phyloP scores from a whole-genome alignment of 106 monocot species.

The Dendrobium officinale region DNA sequence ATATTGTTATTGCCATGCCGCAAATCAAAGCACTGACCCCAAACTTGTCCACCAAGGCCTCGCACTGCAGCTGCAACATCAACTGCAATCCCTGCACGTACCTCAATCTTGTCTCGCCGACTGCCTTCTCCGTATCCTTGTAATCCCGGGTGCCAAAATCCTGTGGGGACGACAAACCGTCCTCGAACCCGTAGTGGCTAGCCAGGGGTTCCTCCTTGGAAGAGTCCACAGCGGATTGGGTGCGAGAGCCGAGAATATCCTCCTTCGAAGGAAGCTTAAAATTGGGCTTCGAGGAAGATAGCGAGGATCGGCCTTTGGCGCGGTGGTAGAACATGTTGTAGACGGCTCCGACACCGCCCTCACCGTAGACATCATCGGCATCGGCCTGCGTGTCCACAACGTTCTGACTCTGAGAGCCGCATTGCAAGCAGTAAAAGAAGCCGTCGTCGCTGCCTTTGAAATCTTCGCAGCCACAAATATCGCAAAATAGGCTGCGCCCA shows the following conservation, averaged over 20 bases:
- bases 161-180: slow-evolving; percentile 14
- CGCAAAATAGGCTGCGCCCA: slow-evolving; percentile 21
- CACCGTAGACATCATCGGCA: slow-evolving; percentile 23
- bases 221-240: not conserved
- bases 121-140: slow-evolving; percentile 18
- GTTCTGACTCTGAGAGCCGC: slow-evolving; percentile 39
- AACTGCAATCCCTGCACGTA: slow-evolving; percentile 80
- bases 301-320: not conserved
- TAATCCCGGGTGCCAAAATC: slow-evolving; percentile 18
- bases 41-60: slow-evolving; percentile 57
- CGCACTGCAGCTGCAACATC: slow-evolving; percentile 73
- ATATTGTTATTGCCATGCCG: slow-evolving; percentile 37
- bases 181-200: slow-evolving; percentile 16
- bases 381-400: slow-evolving; percentile 22
- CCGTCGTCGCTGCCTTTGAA: slow-evolving; percentile 42
- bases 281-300: not conserved
- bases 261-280: slow-evolving; percentile 1
- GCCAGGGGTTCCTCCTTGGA: not conserved
- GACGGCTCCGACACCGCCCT: slow-evolving; percentile 10
- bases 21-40: slow-evolving; percentile 48
- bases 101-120: slow-evolving; percentile 25
- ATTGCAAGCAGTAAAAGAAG: slow-evolving; percentile 40
- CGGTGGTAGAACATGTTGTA: slow-evolving; percentile 30
- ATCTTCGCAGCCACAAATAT: slow-evolving; percentile 28
- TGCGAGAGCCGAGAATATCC: slow-evolving; percentile 12